A percentile compares a stretch with the other conserved stretches of the same genome.
Conservation (phyloP, 2,329 filamentous ascomycete genomes). For the Alternaria ethzedia region DNA sequence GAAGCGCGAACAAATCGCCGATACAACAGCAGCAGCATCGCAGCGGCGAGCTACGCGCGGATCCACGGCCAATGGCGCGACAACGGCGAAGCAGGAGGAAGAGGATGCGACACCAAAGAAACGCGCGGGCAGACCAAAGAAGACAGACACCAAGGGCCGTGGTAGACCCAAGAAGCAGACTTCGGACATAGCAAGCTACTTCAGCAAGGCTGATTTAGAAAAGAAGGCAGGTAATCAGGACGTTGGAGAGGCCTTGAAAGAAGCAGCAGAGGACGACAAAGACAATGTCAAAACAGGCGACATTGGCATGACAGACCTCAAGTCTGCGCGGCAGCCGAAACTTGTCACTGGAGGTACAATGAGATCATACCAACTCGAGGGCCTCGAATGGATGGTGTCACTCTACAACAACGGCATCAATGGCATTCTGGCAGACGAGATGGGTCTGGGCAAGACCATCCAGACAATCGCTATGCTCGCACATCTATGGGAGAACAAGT, state of each 20-base stretch:
- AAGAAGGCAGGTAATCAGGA: constrained; percentile 60
- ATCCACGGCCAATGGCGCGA: constrained; percentile 25
- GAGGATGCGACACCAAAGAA: constrained; percentile 29
- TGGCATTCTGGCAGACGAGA: constrained; percentile 91
- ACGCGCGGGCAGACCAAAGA: constrained; percentile 49
- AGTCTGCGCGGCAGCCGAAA: constrained; percentile 84
- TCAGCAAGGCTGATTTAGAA: constrained; percentile 65
- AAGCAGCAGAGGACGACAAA: constrained; percentile 64
- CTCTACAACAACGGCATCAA: constrained; percentile 89
- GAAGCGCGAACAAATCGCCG: constrained; percentile 56
- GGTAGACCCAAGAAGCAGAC: constrained; percentile 49
- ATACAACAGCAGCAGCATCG: constrained; percentile 53
- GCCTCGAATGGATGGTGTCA: constrained; percentile 87
- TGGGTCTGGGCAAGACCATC: constrained; percentile 92
- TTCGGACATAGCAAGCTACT: constrained; percentile 63
- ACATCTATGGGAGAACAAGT: constrained; percentile 83
- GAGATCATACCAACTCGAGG: constrained; percentile 93
- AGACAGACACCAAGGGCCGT: constrained; percentile 38
- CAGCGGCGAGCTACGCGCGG: constrained; percentile 56
- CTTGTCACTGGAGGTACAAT: constrained; percentile 87
- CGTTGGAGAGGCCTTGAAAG: constrained; percentile 64
- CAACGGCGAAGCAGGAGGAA: constrained; percentile 21
- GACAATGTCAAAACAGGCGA: constrained; percentile 65
- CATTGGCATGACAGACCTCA: constrained; percentile 70
- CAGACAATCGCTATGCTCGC: constrained; percentile 90